Conservation (phyloP, 257 asterid species). For the Plantago ovata region DNA sequence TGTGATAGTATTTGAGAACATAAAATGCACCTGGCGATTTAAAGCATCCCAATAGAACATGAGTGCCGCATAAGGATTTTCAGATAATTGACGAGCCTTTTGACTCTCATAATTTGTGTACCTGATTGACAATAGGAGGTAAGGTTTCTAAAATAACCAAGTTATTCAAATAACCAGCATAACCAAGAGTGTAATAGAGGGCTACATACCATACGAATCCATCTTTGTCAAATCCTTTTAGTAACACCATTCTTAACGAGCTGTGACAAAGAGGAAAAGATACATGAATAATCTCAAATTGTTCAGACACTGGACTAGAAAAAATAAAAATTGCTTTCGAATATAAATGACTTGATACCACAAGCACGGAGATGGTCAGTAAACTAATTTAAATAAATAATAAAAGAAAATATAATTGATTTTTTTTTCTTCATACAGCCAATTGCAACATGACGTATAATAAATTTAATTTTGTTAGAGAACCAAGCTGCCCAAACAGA, state of each 20-base stretch:
- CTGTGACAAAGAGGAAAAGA: conserved; percentile 31
- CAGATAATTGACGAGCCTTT: conserved; percentile 65
- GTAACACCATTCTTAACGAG: conserved; percentile 73
- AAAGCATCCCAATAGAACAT: conserved; percentile 66
- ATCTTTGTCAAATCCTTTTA: conserved; percentile 57
- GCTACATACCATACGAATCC: conserved; percentile 71
- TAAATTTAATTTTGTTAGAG: too few relatives aligned
- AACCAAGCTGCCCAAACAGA: too few relatives aligned
- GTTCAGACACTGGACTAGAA: background rate
- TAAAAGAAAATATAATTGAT: too few relatives aligned
- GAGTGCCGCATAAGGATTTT: conserved; percentile 73
- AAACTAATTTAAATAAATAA: too few relatives aligned
- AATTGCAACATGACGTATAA: too few relatives aligned
- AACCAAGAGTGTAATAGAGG: conserved; percentile 19
- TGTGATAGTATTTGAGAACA: conserved; percentile 9
- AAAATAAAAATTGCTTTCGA: too few relatives aligned
- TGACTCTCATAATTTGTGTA: conserved; percentile 67
- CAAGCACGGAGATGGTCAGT: too few relatives aligned
- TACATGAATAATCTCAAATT: background rate
- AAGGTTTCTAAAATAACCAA: conserved; percentile 13
- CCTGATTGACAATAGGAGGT: conserved; percentile 39
- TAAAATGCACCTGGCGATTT: conserved; percentile 63
- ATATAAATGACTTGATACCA: too few relatives aligned
- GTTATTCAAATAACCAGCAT: conserved; percentile 13
- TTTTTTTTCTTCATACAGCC: too few relatives aligned